A percentile compares a stretch with the other conserved stretches of the same genome.
phyloP scores from a whole-genome alignment of 106 monocot species.

The Narthecium ossifragum region DNA sequence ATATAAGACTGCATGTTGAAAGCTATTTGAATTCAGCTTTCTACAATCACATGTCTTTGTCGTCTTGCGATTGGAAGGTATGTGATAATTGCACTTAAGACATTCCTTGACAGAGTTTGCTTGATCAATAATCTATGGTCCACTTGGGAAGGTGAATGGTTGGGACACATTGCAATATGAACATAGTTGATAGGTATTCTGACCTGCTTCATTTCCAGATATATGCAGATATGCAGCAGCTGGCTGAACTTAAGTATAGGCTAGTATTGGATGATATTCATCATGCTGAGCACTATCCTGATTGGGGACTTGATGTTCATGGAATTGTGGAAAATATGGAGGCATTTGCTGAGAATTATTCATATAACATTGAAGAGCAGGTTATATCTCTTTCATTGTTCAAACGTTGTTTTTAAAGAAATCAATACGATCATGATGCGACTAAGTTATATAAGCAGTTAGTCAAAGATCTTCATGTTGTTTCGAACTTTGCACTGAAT shows the following conservation, averaged over 20 bases:
- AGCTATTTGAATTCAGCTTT: constrained; percentile 40
- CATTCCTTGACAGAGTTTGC: neutral
- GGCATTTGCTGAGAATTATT: constrained; percentile 28
- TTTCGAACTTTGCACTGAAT: too few species aligned
- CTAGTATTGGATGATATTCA: constrained; percentile 40
- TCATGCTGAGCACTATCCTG: constrained; percentile 21
- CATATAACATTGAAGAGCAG: constrained; percentile 45
- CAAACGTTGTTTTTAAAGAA: too few species aligned
- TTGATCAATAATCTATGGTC: too few species aligned
- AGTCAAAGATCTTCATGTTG: too few species aligned
- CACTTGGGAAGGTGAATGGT: neutral
- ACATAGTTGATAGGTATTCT: neutral
- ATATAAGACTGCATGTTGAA: constrained; percentile 34
- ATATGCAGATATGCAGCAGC: constrained; percentile 46
- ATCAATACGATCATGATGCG: too few species aligned
- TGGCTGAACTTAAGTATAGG: constrained; percentile 50
- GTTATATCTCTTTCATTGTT: constrained; percentile 7
- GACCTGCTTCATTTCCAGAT: constrained; percentile 25
- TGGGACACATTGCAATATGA: too few species aligned
- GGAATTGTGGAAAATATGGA: constrained; percentile 23
- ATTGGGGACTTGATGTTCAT: constrained; percentile 20
- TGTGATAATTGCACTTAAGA: neutral
- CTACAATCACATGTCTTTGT: constrained; percentile 39
- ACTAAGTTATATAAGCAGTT: too few species aligned
- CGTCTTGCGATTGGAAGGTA: constrained; percentile 41